These are phyloP conservation scores for Leavenworthia alabamica DNA, from an alignment of 345 rosid species.

Conservation along the genomic window DNA sequence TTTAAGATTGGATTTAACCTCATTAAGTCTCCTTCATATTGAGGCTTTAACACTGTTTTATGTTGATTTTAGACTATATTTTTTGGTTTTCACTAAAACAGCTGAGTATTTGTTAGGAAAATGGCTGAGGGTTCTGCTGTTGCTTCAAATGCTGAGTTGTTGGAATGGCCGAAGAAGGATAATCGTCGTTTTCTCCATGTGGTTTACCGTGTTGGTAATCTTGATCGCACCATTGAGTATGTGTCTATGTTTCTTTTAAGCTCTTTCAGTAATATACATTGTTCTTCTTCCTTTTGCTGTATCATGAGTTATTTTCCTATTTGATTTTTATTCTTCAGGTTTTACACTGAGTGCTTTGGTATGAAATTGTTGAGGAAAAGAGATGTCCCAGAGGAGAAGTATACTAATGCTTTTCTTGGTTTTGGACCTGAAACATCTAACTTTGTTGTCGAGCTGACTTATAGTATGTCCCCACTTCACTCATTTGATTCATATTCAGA, in stretches of 20 bases:
- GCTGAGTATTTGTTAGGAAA: neutral
- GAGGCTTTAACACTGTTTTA: neutral
- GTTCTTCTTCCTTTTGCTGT: neutral
- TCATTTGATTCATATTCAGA: neutral
- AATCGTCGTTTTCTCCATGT: slow-evolving; percentile 81
- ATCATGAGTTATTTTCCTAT: neutral
- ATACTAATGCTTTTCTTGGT: slow-evolving; percentile 88
- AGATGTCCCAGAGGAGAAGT: slow-evolving; percentile 86
- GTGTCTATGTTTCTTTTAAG: neutral
- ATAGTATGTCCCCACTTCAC: slow-evolving; percentile 48
- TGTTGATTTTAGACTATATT: too few relatives aligned
- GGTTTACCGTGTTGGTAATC: slow-evolving; percentile 89
- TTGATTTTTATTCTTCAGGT: slow-evolving; percentile 32
- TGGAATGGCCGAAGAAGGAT: slow-evolving; percentile 91
- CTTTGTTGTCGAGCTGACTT: slow-evolving; percentile 80
- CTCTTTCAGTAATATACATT: neutral
- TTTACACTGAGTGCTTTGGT: slow-evolving; percentile 86
- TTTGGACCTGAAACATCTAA: slow-evolving; percentile 78
- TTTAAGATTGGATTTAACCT: neutral
- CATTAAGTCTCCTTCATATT: too few relatives aligned
- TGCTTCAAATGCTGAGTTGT: slow-evolving; percentile 45
- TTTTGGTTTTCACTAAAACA: neutral
- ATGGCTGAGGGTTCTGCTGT: slow-evolving; percentile 55
- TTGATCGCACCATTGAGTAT: slow-evolving; percentile 81
- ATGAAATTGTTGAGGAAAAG: slow-evolving; percentile 88